Evolutionary conservation across 108 stramenopile genomes (phyloP), one percentile per base, ranked within the genome.

Genomic region (Fragilariopsis cylindrus): DNA sequence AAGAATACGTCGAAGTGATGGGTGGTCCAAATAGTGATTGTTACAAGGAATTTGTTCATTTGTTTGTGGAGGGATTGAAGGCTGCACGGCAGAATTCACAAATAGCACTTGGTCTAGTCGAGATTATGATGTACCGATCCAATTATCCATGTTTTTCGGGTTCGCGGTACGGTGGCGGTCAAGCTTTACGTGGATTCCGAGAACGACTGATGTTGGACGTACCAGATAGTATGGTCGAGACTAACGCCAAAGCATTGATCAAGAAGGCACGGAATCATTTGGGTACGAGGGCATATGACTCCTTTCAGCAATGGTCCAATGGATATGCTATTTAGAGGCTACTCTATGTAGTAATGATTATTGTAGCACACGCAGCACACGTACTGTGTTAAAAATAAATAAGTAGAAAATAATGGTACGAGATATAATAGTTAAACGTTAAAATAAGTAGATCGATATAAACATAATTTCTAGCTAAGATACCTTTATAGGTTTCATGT

Each of bases 111-210:
- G 95, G 92, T 13, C 74, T 99, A 72, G 94, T 99, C 56, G 98
- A 99, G 82, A 99, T 99, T 70, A 99, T 98, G 97, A 94, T 94
- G 94, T 96, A 90, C 83, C 88, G 95, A 82, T 89, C 88, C 69
- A 95, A 95, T 57, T 99, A 95, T 80, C 97, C 97, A 13, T 97
- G 96, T 76, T 99, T 99, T 80, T 76, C 85, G 54, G 94, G 95
- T 16, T 46, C 81, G 6, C 73, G 92, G 16, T 91, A 93, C 71
- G 93, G 94, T 43, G 83, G 83, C 52, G 92, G 90, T 9, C 80
- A 89, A 19, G 85, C 92, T 3, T 75, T 96, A 68, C 91, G 77
- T 54, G 55, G 81, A 47, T 92, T 94, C 57, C 84, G 94, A 70
- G 84, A 92, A 63, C 82, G 96, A 21, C 80, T 94, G 62, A 90